Conservation (phyloP, 208 protist genomes). For the Trypanosoma brucei region DNA sequence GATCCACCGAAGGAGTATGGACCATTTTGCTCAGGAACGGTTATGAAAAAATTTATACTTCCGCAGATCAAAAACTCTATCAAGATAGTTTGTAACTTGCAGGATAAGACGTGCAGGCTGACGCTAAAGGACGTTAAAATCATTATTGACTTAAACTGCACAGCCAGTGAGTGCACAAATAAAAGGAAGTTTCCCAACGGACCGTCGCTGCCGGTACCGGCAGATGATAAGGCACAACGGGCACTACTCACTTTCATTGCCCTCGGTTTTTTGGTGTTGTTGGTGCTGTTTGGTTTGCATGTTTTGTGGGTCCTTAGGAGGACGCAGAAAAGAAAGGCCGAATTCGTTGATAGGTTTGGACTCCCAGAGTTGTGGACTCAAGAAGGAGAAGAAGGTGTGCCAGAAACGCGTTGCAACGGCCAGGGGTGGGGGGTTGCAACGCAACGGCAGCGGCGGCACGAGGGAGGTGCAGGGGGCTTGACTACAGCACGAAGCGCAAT, state of each 20-base stretch:
- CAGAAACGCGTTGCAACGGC: too few relatives aligned
- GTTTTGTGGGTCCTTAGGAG: conserved; percentile 30
- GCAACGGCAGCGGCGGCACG: too few relatives aligned
- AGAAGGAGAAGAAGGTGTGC: neutral
- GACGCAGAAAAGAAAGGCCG: conserved; percentile 26
- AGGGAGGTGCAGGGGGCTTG: too few relatives aligned
- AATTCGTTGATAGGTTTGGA: conserved; percentile 65
- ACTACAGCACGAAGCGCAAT: too few relatives aligned
- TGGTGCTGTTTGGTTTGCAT: conserved; percentile 24
- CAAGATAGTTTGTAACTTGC: conserved; percentile 33
- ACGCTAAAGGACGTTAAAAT: conserved; percentile 53
- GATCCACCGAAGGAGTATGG: conserved; percentile 51
- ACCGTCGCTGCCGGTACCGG: conserved; percentile 3
- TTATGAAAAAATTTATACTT: conserved; percentile 53
- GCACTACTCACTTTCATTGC: conserved; percentile 7
- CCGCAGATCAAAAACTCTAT: conserved; percentile 58
- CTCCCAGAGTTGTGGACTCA: conserved; percentile 7
- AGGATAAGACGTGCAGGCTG: conserved; percentile 36
- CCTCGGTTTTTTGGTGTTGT: conserved; percentile 18
- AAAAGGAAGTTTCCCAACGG: conserved; percentile 34
- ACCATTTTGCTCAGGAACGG: conserved; percentile 61
- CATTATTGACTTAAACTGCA: conserved; percentile 64
- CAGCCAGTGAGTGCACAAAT: conserved; percentile 73
- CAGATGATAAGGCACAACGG: conserved; percentile 1
- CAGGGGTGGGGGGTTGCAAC: too few relatives aligned